Base-by-base conservation (phyloP, 1,284 basidiomycete genomes). In the Jaminaea rosea region DNA sequence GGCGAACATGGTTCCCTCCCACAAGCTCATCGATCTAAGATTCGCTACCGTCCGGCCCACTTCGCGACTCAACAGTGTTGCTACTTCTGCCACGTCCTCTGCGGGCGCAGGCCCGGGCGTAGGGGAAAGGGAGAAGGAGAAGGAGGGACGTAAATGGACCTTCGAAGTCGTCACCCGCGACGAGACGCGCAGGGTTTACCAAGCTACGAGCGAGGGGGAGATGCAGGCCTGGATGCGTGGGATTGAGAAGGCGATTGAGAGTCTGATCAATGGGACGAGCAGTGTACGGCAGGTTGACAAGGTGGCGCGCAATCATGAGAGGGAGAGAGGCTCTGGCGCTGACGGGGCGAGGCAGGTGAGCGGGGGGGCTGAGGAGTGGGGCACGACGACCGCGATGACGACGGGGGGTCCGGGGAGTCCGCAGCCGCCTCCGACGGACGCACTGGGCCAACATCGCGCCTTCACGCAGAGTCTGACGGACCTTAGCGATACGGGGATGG, bases 101-200 rank as follows among this genome's bases (percentile, higher is more conserved):
- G n/a, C n/a, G n/a, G n/a, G n/a, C n/a, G n/a, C n/a, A n/a, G n/a
- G n/a, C n/a, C n/a, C n/a, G n/a, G n/a, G n/a, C n/a, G n/a, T n/a
- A n/a, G n/a, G n/a, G n/a, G n/a, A n/a, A n/a, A n/a, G n/a, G n/a
- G n/a, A n/a, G n/a, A n/a, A n/a, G n/a, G n/a, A n/a, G n/a, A n/a
- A n/a, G n/a, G n/a, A n/a, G n/a, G n/a, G n/a, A 27, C 62, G 62
- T 41, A 44, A 58, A 69, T 47, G 69, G 56, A 29, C 76, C 71
- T 80, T 80, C 58, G 79, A 80, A 64, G 75, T 80, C 21, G 74
- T 80, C 21, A 80, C 79, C 3, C 76, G 78, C 1, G 73, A 76
- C 37, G 70, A 73, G 9, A n/a, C n/a, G n/a, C 65, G 77, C 19
- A 59, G 79, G 26, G 69, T 79, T 58, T 80, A 78, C 62, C 79